A percentile compares a stretch with the other conserved stretches of the same genome.
Conservation (phyloP, 1,139 yeast genomes). For the Hanseniaspora sp. region DNA sequence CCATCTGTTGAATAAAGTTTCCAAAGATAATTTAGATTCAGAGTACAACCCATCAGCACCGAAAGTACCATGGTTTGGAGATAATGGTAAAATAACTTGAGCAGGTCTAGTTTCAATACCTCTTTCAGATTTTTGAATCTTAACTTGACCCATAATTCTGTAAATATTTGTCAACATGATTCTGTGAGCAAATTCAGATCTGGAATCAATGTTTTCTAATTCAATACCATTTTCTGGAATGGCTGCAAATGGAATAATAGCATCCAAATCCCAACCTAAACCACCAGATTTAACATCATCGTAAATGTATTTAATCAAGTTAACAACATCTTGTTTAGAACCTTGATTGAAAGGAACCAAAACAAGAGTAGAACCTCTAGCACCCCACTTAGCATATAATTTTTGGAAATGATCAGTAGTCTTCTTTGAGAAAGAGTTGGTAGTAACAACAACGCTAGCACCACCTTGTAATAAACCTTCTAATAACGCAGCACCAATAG, state of each 20-base stretch:
- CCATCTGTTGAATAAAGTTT: constrained; percentile 97
- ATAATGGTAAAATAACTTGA: constrained; percentile 87
- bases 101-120: constrained; percentile 94
- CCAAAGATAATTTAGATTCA: constrained; percentile 88
- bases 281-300: constrained; percentile 75
- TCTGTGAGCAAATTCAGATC: constrained; percentile 95
- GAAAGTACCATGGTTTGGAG: constrained; percentile 97
- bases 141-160: constrained; percentile 83
- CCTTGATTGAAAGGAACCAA: constrained; percentile 99
- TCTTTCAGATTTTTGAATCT: constrained; percentile 60
- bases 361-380: constrained; percentile 78
- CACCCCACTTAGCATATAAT: constrained; percentile 84
- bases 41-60: constrained; percentile 97
- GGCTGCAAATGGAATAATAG: constrained; percentile 93
- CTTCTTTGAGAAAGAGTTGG: constrained; percentile 86
- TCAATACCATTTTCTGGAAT: constrained; percentile 98
- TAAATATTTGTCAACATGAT: constrained; percentile 92
- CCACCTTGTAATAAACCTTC: constrained; percentile 96
- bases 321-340: constrained; percentile 83
- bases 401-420: constrained; percentile 94
- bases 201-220: constrained; percentile 81
- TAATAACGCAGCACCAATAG: constrained; percentile 93
- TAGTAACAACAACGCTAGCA: constrained; percentile 91
- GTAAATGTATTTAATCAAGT: constrained; percentile 75
- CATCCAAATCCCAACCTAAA: constrained; percentile 96